Conservation (phyloP, 2,329 filamentous ascomycete species). For the Aciculosporium take region DNA sequence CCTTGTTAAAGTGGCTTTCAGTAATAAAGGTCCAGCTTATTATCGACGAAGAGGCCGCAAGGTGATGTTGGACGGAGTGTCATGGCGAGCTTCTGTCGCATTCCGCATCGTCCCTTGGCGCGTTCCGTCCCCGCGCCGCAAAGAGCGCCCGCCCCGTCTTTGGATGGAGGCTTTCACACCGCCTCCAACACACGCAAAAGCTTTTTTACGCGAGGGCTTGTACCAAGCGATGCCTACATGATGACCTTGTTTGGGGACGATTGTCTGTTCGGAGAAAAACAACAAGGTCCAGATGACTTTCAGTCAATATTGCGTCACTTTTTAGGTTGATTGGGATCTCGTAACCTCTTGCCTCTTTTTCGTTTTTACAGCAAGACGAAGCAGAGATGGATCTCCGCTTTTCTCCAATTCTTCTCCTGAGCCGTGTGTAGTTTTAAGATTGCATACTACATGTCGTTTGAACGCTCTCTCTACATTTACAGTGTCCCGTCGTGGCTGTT, state of each 20-base stretch:
- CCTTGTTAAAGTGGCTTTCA: not conserved
- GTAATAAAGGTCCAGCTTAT: too few relatives aligned
- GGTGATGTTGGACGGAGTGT: not conserved
- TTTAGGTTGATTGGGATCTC: too few relatives aligned
- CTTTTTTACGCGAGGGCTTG: not conserved
- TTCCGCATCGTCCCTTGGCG: not conserved
- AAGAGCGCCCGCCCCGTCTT: slow-evolving; percentile 1
- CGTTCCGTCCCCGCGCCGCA: not conserved
- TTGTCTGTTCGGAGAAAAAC: not conserved
- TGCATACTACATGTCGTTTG: too few relatives aligned
- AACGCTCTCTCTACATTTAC: too few relatives aligned
- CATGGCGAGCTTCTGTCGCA: not conserved
- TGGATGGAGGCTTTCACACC: not conserved
- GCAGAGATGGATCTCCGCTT: too few relatives aligned
- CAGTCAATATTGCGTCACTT: too few relatives aligned
- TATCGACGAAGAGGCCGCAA: too few relatives aligned
- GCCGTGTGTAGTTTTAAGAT: too few relatives aligned
- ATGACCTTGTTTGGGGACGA: not conserved
- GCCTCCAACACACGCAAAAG: not conserved
- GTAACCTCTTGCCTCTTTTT: not conserved
- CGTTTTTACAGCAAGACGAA: too few relatives aligned
- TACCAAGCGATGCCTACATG: not conserved
- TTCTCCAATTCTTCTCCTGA: too few relatives aligned
- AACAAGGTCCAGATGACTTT: too few relatives aligned
- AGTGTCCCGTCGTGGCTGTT: too few relatives aligned